Conservation (phyloP, 129 eudicot species). For the Flaveria linearis region DNA sequence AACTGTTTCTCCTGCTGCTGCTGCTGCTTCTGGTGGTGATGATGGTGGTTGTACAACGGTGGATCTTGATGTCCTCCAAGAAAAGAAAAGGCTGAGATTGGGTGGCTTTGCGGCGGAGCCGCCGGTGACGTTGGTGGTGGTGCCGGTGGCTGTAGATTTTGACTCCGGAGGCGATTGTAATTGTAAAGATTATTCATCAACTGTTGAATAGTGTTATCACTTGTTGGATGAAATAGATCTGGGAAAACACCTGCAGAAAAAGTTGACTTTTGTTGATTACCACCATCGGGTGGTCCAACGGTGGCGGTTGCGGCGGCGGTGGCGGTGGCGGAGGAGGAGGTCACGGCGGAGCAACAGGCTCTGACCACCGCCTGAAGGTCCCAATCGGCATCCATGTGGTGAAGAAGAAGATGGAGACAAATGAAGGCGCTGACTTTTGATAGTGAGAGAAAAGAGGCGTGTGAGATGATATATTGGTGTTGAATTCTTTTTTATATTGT, state of each 20-base stretch:
- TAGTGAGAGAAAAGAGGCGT: slow-evolving; percentile 41
- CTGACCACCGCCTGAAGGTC: slow-evolving; percentile 94
- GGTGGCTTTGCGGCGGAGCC: slow-evolving; percentile 39
- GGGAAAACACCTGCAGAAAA: slow-evolving; percentile 28
- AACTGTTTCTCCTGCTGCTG: slow-evolving; percentile 42
- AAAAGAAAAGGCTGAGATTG: slow-evolving; percentile 62
- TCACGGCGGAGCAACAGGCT: slow-evolving; percentile 60
- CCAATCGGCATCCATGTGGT: slow-evolving; percentile 71
- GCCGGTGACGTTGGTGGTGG: slow-evolving; percentile 25
- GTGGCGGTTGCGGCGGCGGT: not conserved
- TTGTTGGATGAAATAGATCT: slow-evolving; percentile 64
- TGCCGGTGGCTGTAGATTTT: slow-evolving; percentile 31
- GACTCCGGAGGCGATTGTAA: slow-evolving; percentile 48
- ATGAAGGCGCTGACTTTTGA: slow-evolving; percentile 99
- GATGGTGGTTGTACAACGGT: slow-evolving; percentile 25
- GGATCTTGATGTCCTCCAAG: slow-evolving; percentile 63
- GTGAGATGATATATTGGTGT: slow-evolving; percentile 31
- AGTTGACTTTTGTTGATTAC: slow-evolving; percentile 24
- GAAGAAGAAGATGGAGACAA: slow-evolving; percentile 42
- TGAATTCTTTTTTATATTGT: not conserved
- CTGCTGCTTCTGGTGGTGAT: slow-evolving; percentile 24
- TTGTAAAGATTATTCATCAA: slow-evolving; percentile 61
- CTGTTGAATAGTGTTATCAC: slow-evolving; percentile 39
- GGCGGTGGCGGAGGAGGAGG: slow-evolving; percentile 34
- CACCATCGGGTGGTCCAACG: not conserved